A percentile compares a stretch with the other conserved stretches of the same genome.
phyloP scores from a whole-genome alignment of 2,329 filamentous ascomycete species.

The Colletotrichum limetticola region DNA sequence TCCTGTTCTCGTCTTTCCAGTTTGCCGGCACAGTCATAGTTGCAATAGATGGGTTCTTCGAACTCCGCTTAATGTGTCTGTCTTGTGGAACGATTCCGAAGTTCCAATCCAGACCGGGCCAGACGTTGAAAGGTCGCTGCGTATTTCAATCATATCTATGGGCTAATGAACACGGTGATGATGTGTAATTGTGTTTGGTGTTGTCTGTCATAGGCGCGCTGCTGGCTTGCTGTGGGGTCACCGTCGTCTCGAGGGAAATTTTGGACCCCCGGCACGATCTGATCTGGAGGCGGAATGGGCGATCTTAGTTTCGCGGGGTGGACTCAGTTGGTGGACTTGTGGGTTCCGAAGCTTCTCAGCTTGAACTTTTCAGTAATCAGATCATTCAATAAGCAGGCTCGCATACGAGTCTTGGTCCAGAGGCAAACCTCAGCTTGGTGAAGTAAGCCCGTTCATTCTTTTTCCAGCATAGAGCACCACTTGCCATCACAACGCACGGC shows the following conservation, averaged over 20 bases:
- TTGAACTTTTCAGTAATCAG: background rate
- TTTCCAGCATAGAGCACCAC: background rate
- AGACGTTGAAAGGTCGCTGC: too few relatives aligned
- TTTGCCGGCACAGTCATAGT: slow-evolving; percentile 4
- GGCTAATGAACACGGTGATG: background rate
- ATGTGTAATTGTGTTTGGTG: background rate
- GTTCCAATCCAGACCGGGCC: too few relatives aligned
- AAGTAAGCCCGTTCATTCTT: too few relatives aligned
- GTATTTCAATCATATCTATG: background rate
- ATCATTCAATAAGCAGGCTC: background rate
- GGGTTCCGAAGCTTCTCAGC: background rate
- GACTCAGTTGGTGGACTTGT: background rate
- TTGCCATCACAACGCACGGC: background rate
- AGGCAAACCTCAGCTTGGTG: too few relatives aligned
- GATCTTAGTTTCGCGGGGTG: background rate
- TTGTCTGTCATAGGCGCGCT: background rate
- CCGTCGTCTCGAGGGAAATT: slow-evolving; percentile 19
- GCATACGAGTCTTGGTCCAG: background rate
- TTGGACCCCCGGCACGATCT: background rate
- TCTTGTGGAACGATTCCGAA: too few relatives aligned
- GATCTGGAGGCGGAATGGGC: background rate
- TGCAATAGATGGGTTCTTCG: slow-evolving; percentile 44
- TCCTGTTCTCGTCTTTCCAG: slow-evolving; percentile 14
- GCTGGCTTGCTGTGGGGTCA: background rate
- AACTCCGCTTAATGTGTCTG: background rate